Evolutionary conservation across 352 stramenopile genomes (phyloP), one percentile per base, ranked within the genome.

Genomic region (Pythium scleroteichum): DNA sequence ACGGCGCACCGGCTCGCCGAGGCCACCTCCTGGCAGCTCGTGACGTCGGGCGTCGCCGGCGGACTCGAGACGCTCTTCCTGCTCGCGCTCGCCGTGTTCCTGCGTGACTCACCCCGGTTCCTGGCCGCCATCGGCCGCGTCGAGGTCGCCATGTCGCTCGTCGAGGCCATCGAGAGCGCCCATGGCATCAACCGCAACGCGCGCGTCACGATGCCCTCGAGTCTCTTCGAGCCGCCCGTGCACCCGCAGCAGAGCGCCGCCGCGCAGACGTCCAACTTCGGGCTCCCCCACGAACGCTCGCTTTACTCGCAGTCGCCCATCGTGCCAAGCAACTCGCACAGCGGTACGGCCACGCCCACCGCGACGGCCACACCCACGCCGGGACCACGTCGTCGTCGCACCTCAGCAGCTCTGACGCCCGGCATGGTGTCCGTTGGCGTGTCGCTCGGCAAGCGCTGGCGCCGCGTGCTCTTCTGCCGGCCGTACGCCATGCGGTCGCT

Each of bases 31-130:
- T 80, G 63, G 68, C 41, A 45, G 8, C 48, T 59, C 24, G 48
- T 75, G 33, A 60, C 53, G 54, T 62, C 44, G 24, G 60, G 45
- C 17, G 39, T 62, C n/a, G 23, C 77, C 29, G 74, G 72, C 59
- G 71, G 62, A 26, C 58, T 71, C 20, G 63, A 66, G 14, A 4
- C 65, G 3, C 6, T 82, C 7, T 72, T 73, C 33, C 22, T 70
- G 5, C 51, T 64, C 0, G 32, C 72, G 27, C 41, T 82, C 1
- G 72, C 64, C 40, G 17, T 73, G 23, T 59, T 42, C 9, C 53
- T 90, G 24, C 64, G 72, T 17, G 83, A 93, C 40, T 88, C 81
- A 12, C 83, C 83, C 20, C 86, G 85, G 54, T 93, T 85, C 55
- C 66, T 93, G 17, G 83, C 76, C 5, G 82, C 73, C 53, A 74